Evolutionary conservation across 495 filamentous ascomycete species (phyloP).

Genomic region (Pseudotulostoma volvatum): DNA sequence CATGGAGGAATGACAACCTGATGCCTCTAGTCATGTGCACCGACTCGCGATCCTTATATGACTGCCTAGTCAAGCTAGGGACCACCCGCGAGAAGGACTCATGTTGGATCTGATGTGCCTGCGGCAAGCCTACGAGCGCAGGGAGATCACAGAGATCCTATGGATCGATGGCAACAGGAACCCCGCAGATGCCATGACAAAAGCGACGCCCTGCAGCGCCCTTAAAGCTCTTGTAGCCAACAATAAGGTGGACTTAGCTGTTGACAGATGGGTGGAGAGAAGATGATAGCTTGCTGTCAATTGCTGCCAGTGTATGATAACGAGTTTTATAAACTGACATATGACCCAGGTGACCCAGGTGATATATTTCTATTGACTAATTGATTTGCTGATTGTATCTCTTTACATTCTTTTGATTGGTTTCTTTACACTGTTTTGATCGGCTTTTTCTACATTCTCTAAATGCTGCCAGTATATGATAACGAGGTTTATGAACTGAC

Average conservation of each 20-base stretch:
- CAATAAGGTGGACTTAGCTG: not conserved
- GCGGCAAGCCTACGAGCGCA: slow-evolving; percentile 1
- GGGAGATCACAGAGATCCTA: slow-evolving; percentile 1
- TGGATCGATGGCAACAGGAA: slow-evolving; percentile 3
- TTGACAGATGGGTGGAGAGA: not conserved
- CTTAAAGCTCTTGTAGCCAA: not conserved
- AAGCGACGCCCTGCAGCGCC: not conserved
- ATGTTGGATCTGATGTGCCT: slow-evolving; percentile 3
- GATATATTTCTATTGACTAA: too few relatives aligned
- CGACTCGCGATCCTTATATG: not conserved
- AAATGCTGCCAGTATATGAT: too few relatives aligned
- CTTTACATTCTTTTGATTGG: too few relatives aligned
- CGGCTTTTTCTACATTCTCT: too few relatives aligned
- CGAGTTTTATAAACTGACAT: too few relatives aligned
- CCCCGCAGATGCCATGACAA: not conserved
- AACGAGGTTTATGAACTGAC: too few relatives aligned
- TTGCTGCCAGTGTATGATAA: too few relatives aligned
- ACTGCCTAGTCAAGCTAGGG: not conserved
- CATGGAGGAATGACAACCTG: not conserved
- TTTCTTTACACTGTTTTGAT: too few relatives aligned
- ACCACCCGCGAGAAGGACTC: slow-evolving; percentile 1
- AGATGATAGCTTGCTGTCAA: too few relatives aligned
- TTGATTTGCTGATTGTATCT: too few relatives aligned
- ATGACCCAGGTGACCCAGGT: too few relatives aligned
- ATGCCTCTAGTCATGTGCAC: not conserved